Conservation (phyloP, 345 rosid genomes). For the Fremontodendron californicum region DNA sequence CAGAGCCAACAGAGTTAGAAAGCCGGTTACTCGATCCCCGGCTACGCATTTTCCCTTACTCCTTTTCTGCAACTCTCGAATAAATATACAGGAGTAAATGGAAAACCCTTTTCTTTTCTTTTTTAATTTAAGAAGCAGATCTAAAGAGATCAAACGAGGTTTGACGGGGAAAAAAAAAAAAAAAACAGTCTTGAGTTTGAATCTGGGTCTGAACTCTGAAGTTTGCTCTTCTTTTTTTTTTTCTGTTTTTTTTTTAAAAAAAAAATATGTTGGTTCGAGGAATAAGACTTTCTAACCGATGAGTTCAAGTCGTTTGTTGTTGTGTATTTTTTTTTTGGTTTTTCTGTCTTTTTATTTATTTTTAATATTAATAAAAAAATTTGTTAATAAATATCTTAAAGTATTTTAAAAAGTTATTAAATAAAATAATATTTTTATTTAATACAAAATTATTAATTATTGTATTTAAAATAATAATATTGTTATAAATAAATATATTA, state of each 20-base stretch:
- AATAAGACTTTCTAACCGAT: background rate
- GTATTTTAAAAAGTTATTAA: too few species aligned
- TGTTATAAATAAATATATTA: too few species aligned
- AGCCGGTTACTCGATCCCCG: slow-evolving; percentile 33
- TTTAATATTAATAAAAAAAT: too few species aligned
- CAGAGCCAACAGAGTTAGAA: slow-evolving; percentile 1
- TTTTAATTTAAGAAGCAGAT: background rate
- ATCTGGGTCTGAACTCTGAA: background rate
- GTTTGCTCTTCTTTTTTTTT: background rate
- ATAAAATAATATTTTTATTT: too few species aligned
- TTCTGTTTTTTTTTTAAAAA: too few species aligned
- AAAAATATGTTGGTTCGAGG: background rate
- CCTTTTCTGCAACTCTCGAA: background rate
- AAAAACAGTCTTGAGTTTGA: background rate
- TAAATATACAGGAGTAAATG: background rate
- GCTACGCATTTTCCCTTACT: slow-evolving; percentile 26
- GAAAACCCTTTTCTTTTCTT: background rate
- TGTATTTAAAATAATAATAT: too few species aligned
- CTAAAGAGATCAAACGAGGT: background rate
- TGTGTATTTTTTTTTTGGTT: background rate
- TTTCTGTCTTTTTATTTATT: too few species aligned
- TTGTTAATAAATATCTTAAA: too few species aligned
- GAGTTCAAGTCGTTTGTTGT: too few species aligned
- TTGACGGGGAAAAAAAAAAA: background rate
- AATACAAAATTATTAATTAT: too few species aligned